A percentile compares a stretch with the other conserved stretches of the same genome.
phyloP scores from a whole-genome alignment of 768 basidiomycete species.

The Tylopilus cervinicoccineus region DNA sequence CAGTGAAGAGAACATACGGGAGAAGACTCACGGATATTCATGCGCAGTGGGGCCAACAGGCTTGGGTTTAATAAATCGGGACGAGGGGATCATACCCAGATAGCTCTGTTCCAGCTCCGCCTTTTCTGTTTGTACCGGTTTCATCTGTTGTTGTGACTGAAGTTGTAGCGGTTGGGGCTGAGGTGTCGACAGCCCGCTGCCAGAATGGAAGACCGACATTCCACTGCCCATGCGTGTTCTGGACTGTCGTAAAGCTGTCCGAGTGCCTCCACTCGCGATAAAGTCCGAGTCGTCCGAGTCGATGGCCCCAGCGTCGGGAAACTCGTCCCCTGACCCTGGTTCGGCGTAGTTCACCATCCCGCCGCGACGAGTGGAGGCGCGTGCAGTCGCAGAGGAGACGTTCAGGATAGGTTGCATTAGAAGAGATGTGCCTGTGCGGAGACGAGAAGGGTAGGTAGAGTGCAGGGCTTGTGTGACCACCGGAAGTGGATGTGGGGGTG shows the following conservation, averaged over 20 bases:
- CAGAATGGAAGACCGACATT: conserved; percentile 53
- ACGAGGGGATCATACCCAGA: conserved; percentile 80
- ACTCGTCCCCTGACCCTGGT: conserved; percentile 77
- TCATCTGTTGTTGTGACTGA: conserved; percentile 17
- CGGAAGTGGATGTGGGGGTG: conserved; percentile 54
- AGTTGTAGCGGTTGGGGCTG: conserved; percentile 26
- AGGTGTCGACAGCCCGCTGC: conserved; percentile 39
- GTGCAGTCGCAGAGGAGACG: conserved; percentile 37
- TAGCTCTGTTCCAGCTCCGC: conserved; percentile 84
- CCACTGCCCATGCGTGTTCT: conserved; percentile 42
- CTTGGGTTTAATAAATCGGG: conserved; percentile 66
- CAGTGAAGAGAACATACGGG: conserved; percentile 1
- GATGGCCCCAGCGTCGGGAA: conserved; percentile 74
- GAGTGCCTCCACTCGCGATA: conserved; percentile 58
- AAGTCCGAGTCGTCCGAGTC: conserved; percentile 87
- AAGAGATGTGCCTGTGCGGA: conserved; percentile 85
- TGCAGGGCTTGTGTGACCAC: conserved; percentile 65
- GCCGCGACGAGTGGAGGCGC: conserved; percentile 55
- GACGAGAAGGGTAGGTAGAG: conserved; percentile 84
- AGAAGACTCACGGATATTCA: conserved; percentile 65
- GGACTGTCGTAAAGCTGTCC: conserved; percentile 51
- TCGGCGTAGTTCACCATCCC: conserved; percentile 85
- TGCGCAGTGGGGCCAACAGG: conserved; percentile 58
- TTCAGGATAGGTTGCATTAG: conserved; percentile 83
- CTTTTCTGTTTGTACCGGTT: conserved; percentile 36